These are phyloP conservation scores for Diutina pseudorugosa DNA, from an alignment of 1,139 yeast genomes.

Conservation along the genomic window DNA sequence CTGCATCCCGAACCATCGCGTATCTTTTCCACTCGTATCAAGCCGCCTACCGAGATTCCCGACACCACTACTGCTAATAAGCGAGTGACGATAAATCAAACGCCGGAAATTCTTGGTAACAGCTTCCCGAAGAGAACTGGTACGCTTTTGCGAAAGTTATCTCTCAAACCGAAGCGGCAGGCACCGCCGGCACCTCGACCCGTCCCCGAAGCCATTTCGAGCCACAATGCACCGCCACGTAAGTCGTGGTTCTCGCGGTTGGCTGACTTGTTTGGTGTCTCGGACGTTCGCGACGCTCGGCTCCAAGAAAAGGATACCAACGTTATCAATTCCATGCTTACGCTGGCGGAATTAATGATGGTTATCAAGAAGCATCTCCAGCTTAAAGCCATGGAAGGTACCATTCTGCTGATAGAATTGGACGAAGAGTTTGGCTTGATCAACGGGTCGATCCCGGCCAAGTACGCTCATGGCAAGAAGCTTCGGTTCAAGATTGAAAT, in stretches of 20 bases:
- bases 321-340: constrained; percentile 23
- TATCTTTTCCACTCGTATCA: not conserved
- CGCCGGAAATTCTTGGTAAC: not conserved
- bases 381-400: constrained; percentile 39
- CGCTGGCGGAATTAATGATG: constrained; percentile 19
- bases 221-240: not conserved
- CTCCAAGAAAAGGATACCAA: constrained; percentile 4
- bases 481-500: constrained; percentile 36
- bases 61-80: not conserved
- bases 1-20: not conserved
- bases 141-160: not conserved
- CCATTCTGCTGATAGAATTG: constrained; percentile 28
- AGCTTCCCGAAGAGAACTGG: not conserved
- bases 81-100: not conserved
- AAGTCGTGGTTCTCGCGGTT: constrained; percentile 3
- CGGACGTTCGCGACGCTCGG: not conserved
- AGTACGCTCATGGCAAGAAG: constrained; percentile 35
- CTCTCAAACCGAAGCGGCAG: constrained; percentile 1
- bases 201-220: not conserved
- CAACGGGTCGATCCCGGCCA: constrained; percentile 36
- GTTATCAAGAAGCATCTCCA: constrained; percentile 30
- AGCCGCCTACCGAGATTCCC: not conserved
- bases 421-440: constrained; percentile 34
- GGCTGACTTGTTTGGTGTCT: not conserved
- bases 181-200: constrained; percentile 1